Evolutionary conservation across 768 basidiomycete species (phyloP), one percentile per base, ranked within the genome.

Genomic region (Russula ochroleuca): DNA sequence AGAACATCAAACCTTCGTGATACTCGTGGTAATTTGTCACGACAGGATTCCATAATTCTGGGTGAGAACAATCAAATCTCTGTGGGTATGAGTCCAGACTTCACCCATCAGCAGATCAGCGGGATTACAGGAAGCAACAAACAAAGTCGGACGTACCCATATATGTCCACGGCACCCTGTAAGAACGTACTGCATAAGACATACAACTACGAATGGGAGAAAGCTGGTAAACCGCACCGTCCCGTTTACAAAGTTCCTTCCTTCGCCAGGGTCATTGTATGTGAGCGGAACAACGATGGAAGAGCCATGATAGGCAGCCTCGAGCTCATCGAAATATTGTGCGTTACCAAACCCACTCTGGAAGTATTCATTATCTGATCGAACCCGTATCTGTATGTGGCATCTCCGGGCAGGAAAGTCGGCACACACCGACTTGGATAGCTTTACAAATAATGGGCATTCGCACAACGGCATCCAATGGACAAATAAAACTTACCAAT

Each of bases 31-130:
- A 91, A 66, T 79, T 82, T 2, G 82, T 81, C 0, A 77, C 76
- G n/a, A 92, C 81, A 2, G 81, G 81, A 14, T 70, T 80, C 92
- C 91, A 93, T 0, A 65, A 70, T 1, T 77, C 76, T 2, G 91
- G 88, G 64, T 87, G 80, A 0, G 88, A 88, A 71, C 91, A 93
- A 69, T 93, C 90, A 68, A 90, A 92, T 0, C 80, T 77, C 77
- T 92, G 88, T 1, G 89, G 88, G 64, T 92, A 92, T 0, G 83
- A 80, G 69, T 91, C 90, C 62, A 68, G 31, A 31, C 61, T 35
- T 52, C 33, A 25, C 65, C 54, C 5, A 14, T 62, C 28, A 65
- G 11, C 49, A 43, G 31, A 14, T 62, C 28, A 65, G 14, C 49
- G 37, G 23, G 19, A 10, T 25, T 7, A 21, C 3, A 8, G 11